A percentile compares a stretch with the other conserved stretches of the same genome.
These are phyloP conservation scores for Salvia sclarea DNA, from an alignment of 305 asterid species.

Conservation along the genomic window DNA sequence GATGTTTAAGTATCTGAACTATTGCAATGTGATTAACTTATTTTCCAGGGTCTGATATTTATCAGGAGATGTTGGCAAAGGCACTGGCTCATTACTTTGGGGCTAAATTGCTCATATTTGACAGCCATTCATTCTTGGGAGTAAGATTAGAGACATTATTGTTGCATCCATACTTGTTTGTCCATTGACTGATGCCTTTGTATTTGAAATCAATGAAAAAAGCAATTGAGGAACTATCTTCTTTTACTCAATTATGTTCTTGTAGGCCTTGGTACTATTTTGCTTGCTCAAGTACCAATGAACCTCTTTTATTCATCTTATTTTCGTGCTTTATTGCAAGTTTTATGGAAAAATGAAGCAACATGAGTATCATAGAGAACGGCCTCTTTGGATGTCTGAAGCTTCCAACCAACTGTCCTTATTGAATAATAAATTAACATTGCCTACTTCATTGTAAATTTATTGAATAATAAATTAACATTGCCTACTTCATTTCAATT, in stretches of 20 bases:
- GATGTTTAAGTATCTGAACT: conserved; percentile 24
- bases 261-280: neutral
- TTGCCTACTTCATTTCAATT: conserved; percentile 16
- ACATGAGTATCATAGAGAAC: neutral
- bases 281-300: conserved; percentile 6
- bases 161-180: conserved; percentile 23
- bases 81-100: conserved; percentile 85
- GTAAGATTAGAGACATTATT: conserved; percentile 46
- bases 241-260: conserved; percentile 9
- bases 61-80: conserved; percentile 90
- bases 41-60: conserved; percentile 80
- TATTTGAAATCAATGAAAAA: neutral
- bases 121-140: conserved; percentile 65
- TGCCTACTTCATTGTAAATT: conserved; percentile 2
- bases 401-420: neutral
- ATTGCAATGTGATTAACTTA: conserved; percentile 26
- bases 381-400: neutral
- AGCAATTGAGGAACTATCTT: neutral
- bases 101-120: conserved; percentile 82
- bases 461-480: conserved; percentile 12
- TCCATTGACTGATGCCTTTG: conserved; percentile 11
- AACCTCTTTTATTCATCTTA: neutral
- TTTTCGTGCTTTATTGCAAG: conserved; percentile 2
- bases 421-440: conserved; percentile 13
- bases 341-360: conserved; percentile 17